These are phyloP conservation scores for Thalassiosira mediterranea DNA, from an alignment of 352 stramenopile genomes.

Conservation along the genomic window DNA sequence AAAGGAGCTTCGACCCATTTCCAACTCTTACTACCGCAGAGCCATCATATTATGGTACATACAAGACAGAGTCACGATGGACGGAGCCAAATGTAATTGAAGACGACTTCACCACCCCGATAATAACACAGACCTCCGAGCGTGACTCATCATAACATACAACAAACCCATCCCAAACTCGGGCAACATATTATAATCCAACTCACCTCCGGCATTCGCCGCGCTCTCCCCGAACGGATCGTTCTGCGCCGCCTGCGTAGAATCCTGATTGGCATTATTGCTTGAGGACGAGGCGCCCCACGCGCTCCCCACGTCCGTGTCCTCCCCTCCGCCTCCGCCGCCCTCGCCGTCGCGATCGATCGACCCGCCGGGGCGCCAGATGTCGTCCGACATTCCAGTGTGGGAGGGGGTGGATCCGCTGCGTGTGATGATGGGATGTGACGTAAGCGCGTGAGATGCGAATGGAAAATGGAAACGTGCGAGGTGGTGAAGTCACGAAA, in stretches of 20 bases:
- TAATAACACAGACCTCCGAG: too few species aligned
- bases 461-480: neutral
- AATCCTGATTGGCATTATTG: neutral
- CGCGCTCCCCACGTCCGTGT: conserved; percentile 2
- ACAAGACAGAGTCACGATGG: too few species aligned
- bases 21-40: too few species aligned
- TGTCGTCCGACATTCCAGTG: conserved; percentile 71
- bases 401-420: conserved; percentile 53
- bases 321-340: conserved; percentile 62
- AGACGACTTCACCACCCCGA: too few species aligned
- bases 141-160: neutral
- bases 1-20: too few species aligned
- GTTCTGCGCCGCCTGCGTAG: conserved; percentile 39
- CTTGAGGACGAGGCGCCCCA: too few species aligned
- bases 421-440: neutral
- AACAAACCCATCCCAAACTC: too few species aligned
- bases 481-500: too few species aligned
- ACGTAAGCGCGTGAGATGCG: neutral
- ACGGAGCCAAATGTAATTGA: too few species aligned
- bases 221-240: conserved; percentile 59
- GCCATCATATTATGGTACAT: too few species aligned
- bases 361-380: conserved; percentile 80
- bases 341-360: conserved; percentile 66
- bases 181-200: neutral
- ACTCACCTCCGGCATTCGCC: conserved; percentile 50